phyloP scores from a whole-genome alignment of 164 flowering plant species.

The Cinnamomum chago region DNA sequence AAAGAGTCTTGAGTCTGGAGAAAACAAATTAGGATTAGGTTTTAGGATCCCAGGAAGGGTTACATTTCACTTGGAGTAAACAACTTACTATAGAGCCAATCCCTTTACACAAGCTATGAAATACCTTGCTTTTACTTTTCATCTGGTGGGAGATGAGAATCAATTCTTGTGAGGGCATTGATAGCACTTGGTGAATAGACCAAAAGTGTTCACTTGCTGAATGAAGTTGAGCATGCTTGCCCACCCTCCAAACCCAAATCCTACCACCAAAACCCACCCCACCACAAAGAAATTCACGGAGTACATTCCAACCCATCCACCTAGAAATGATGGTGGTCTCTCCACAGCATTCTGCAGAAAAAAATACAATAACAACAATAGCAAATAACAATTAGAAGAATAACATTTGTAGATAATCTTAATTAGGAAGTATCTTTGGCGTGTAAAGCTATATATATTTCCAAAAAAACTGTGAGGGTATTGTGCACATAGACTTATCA shows the following conservation, averaged over 20 bases:
- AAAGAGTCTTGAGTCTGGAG: not conserved
- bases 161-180: constrained; percentile 44
- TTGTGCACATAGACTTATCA: too few relatives aligned
- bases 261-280: constrained; percentile 68
- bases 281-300: constrained; percentile 57
- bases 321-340: constrained; percentile 59
- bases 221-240: constrained; percentile 73
- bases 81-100: not conserved
- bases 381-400: not conserved
- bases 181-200: constrained; percentile 68
- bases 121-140: not conserved
- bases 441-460: too few relatives aligned
- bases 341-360: constrained; percentile 63
- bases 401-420: too few relatives aligned
- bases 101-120: constrained; percentile 1
- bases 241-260: constrained; percentile 87
- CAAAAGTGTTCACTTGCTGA: constrained; percentile 57
- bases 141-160: not conserved
- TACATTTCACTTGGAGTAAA: not conserved
- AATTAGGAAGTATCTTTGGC: too few relatives aligned
- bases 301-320: constrained; percentile 66
- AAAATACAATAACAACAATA: not conserved
- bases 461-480: too few relatives aligned
- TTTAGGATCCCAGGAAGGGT: constrained; percentile 4
- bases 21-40: not conserved